Evolutionary conservation across 2,329 filamentous ascomycete species (phyloP), one percentile per base, ranked within the genome.

Genomic region (Davidsoniella neocaledoniae): DNA sequence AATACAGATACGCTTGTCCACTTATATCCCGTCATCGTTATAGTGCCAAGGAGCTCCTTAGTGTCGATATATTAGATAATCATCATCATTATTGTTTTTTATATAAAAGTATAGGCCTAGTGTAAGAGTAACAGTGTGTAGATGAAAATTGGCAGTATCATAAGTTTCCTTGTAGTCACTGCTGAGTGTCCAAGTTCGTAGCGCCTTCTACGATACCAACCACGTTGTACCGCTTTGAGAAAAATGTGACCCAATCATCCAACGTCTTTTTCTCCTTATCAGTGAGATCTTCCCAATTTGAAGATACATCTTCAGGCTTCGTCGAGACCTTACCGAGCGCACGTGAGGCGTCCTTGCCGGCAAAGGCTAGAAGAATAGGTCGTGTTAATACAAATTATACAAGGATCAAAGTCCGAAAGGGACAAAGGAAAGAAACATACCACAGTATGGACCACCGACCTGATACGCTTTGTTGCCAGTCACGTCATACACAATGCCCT

Each of bases 181-280:
- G 4, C 39, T 47, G 29, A 52, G 58, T 68, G 49, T 70, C 72
- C 59, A 67, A 65, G 59, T 80, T 80, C 25, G 72, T 77, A 25
- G 76, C 76, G 36, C 74, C 76, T 53, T 72, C 67, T 14, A 83
- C 76, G 50, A 71, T 63, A 12, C 86, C 86, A 43, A 93, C 79
- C 47, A 96, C 76, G 59, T 94, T 96, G 68, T 98, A 98, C 52
- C 91, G 75, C 70, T 96, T 98, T 57, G 83, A 86, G 66, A 98
- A 98, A 67, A 94, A 98, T 2, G 83, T 94, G 55, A 82, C 78
- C 91, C 91, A 98, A 64, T 98, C 91, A 49, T 90, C 75, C 54
- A 98, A 68, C 2, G 83, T 81, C 23, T 76, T 77, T 69, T 91
- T 86, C 63, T 95, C 81, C 65, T 91, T 87, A 19, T 94, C 87